Base-by-base conservation (phyloP, 2,329 filamentous ascomycete species). In the Aspergillus spinulosporus region DNA sequence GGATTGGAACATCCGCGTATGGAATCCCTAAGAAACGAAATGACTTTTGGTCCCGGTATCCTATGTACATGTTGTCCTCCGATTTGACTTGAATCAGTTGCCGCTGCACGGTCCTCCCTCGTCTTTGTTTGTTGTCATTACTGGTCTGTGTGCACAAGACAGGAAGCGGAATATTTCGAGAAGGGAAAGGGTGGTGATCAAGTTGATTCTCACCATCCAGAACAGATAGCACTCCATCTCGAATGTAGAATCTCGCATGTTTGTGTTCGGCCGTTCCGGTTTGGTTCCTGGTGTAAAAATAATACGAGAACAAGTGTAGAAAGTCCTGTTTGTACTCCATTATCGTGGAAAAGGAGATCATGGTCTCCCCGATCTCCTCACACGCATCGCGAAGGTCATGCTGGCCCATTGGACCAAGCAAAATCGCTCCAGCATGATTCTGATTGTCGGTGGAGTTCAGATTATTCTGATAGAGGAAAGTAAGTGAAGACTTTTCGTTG, bases 401-500 rank as follows among this genome's bases (percentile, higher is more conserved):
- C 39, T 71, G 69, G 4, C 68, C 62, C 48, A 76, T 67, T 3
- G 75, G 68, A 53, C 80, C 80, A 42, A 83, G 68, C 5, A 83
- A 66, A 43, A 83, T 75, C 2, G 80, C 80, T 7, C 80, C 76
- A 14, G 80, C 69, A 62, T 83, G 81, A 59, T 82, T 82, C 28
- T 65, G 70, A 66, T 82, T 78, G 58, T 84, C 80, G 0, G 78
- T 78, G 5, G 69, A 72, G 62, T 84, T 84, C 26, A 83, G 69
- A 40, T 82, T 82, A 67, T 83, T 83, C 62, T 82, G 80, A 57
- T 79, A 83, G 6, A 82, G 64, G 4, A 82, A 68, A 0, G 79
- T 81, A 52, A 82, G 63, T 1, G 79, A 82, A 1, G 74, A 78
- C 26, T 73, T 62, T 7, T 70, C 59, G 56, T 78, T 79, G 39